Evolutionary conservation across 352 stramenopile species (phyloP).

Genomic region (Globisporangium acanthophoron): DNA sequence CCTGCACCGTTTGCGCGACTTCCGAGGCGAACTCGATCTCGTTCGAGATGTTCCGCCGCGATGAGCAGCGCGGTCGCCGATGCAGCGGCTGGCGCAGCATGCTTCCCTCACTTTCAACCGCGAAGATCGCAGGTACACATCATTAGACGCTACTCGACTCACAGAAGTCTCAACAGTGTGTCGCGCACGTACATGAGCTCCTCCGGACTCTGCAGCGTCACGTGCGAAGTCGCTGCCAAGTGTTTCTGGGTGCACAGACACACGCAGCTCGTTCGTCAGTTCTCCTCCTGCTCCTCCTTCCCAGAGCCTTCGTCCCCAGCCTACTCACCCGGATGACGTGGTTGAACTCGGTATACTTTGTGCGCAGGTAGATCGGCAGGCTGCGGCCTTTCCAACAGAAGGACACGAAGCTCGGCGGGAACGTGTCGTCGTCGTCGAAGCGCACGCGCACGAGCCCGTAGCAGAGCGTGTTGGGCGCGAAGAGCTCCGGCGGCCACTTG

Average conservation of each 20-base stretch:
- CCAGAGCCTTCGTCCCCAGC: not conserved
- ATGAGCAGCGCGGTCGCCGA: slow-evolving; percentile 58
- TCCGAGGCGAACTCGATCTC: slow-evolving; percentile 80
- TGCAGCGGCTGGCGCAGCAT: slow-evolving; percentile 58
- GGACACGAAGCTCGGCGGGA: slow-evolving; percentile 68
- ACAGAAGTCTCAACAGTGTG: not conserved
- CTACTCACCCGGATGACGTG: slow-evolving; percentile 73
- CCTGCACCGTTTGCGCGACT: slow-evolving; percentile 58
- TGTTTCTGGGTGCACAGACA: slow-evolving; percentile 50
- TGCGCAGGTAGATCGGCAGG: slow-evolving; percentile 78
- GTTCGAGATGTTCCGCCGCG: slow-evolving; percentile 67
- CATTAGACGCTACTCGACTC: not conserved
- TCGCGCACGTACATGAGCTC: slow-evolving; percentile 56
- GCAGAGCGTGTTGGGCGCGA: slow-evolving; percentile 71
- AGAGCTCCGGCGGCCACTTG: slow-evolving; percentile 75
- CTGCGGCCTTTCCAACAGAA: slow-evolving; percentile 89
- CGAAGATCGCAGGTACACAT: not conserved
- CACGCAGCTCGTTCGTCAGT: slow-evolving; percentile 9
- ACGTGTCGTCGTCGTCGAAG: slow-evolving; percentile 53
- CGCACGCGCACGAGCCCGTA: slow-evolving; percentile 77
- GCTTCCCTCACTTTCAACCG: slow-evolving; percentile 40
- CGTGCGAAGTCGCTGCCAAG: slow-evolving; percentile 65
- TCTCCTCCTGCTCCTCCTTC: not conserved
- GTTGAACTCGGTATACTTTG: slow-evolving; percentile 87
- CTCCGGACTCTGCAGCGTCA: slow-evolving; percentile 66